These are phyloP conservation scores for Lentinula aciculospora DNA, from an alignment of 768 basidiomycete species.

Conservation along the genomic window DNA sequence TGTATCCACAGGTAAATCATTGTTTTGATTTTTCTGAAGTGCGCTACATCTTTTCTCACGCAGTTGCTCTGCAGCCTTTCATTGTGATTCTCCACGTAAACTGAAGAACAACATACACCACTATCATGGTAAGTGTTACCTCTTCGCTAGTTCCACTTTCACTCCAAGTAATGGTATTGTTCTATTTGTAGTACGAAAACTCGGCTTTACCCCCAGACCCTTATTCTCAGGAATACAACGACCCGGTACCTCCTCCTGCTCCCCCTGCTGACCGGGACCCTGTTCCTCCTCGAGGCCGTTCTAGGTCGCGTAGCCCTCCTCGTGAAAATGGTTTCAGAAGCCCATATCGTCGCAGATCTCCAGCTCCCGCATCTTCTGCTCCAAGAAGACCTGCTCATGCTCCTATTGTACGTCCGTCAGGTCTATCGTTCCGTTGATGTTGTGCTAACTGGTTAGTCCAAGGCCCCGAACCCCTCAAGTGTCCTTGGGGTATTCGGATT, in stretches of 20 bases:
- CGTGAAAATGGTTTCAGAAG: conserved; percentile 50
- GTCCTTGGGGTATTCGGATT: conserved; percentile 98
- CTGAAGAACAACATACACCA: too few relatives aligned
- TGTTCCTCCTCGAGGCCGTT: conserved; percentile 52
- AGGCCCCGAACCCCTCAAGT: conserved; percentile 79
- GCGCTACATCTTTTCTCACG: too few relatives aligned
- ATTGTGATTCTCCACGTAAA: too few relatives aligned
- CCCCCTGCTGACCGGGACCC: conserved; percentile 51
- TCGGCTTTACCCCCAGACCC: conserved; percentile 62
- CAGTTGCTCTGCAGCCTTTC: too few relatives aligned
- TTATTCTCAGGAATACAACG: conserved; percentile 73
- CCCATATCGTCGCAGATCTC: conserved; percentile 53
- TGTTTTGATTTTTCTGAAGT: too few relatives aligned
- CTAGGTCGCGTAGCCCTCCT: conserved; percentile 67
- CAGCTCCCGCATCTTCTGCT: conserved; percentile 30
- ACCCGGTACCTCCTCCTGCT: conserved; percentile 46
- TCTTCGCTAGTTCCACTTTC: neutral
- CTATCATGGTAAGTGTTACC: conserved; percentile 62
- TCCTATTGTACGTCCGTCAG: conserved; percentile 54
- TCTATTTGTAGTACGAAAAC: conserved; percentile 55
- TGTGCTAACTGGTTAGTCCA: conserved; percentile 29
- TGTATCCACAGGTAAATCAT: too few relatives aligned
- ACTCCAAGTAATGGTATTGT: conserved; percentile 4
- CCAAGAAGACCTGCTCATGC: conserved; percentile 65
- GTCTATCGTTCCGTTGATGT: neutral